Evolutionary conservation across 257 asterid genomes (phyloP), one percentile per base, ranked within the genome.

Genomic region (Ligustrum vulgare): DNA sequence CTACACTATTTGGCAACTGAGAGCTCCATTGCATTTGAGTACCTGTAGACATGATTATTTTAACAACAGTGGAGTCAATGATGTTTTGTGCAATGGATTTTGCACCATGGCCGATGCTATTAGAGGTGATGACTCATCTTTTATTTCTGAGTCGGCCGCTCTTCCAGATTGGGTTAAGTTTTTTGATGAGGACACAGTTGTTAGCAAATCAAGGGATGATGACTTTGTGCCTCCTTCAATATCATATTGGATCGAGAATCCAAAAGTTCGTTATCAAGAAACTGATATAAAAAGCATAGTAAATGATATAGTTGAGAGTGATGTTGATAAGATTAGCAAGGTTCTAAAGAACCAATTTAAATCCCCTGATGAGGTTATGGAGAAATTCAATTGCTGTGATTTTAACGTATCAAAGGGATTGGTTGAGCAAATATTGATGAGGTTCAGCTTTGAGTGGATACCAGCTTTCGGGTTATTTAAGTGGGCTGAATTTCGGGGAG

Each of bases 221-320:
- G 94, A 92, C 77, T 95, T 93, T 83, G 87, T 89, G 82, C 91
- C 97, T 69, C 97, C 97, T 18, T 87, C 97, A 11, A 62, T 93
- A 18, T 81, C 90, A 10, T 83, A 81, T 75, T 95, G 98, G 99
- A 87, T 88, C 15, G 89, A 84, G 45, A 88, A 84, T 69, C 84
- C 81, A 68, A 77, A 82, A 80, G 51, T 70, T 75, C 79, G 11
- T 34, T 78, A 28, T 80, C 83, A 77, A 23, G 81, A 78, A 60
- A 77, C 43, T 79, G 92, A 80, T 81, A 81, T 77, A 79, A 78
- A 83, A 69, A 73, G 56, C 49, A 31, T 69, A 18, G 84, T 70
- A 1, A 81, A 70, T 69, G 82, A 83, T 77, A 72, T 80, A 16
- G 81, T 77, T 6, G 94, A 86, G 79, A 84, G 74, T 62, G 96